A percentile compares a stretch with the other conserved stretches of the same genome.
These are phyloP conservation scores for Alloascoidea africana DNA, from an alignment of 805 yeast genomes.

Conservation along the genomic window DNA sequence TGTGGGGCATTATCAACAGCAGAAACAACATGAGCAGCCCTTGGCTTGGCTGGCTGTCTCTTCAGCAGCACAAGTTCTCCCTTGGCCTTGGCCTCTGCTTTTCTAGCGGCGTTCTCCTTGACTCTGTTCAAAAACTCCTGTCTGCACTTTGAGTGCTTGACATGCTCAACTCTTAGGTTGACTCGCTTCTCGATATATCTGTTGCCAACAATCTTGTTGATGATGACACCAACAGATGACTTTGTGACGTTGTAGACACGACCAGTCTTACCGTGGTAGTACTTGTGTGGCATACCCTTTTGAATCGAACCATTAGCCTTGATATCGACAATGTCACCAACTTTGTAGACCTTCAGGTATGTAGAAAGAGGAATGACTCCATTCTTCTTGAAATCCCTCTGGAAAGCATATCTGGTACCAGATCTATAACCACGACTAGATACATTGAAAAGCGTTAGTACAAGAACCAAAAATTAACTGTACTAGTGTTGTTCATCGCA, in stretches of 20 bases:
- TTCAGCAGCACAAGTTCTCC: constrained; percentile 86
- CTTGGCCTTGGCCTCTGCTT: constrained; percentile 86
- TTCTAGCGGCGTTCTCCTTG: constrained; percentile 88
- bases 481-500: too few relatives aligned
- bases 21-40: constrained; percentile 76
- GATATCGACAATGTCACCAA: constrained; percentile 99
- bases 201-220: constrained; percentile 98
- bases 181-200: constrained; percentile 98
- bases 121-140: constrained; percentile 98
- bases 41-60: constrained; percentile 98
- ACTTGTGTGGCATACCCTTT: constrained; percentile 99
- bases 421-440: constrained; percentile 69
- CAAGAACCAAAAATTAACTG: too few relatives aligned
- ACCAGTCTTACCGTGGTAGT: constrained; percentile 99
- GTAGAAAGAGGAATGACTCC: constrained; percentile 61
- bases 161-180: constrained; percentile 96
- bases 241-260: constrained; percentile 97
- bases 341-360: constrained; percentile 95
- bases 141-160: constrained; percentile 99
- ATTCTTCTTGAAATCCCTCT: constrained; percentile 86
- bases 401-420: constrained; percentile 99
- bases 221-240: constrained; percentile 94
- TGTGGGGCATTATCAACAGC: constrained; percentile 81
- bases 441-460: too few relatives aligned
- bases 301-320: constrained; percentile 98